phyloP scores from a whole-genome alignment of 2,329 filamentous ascomycete species.

The Botryotinia narcissicola region DNA sequence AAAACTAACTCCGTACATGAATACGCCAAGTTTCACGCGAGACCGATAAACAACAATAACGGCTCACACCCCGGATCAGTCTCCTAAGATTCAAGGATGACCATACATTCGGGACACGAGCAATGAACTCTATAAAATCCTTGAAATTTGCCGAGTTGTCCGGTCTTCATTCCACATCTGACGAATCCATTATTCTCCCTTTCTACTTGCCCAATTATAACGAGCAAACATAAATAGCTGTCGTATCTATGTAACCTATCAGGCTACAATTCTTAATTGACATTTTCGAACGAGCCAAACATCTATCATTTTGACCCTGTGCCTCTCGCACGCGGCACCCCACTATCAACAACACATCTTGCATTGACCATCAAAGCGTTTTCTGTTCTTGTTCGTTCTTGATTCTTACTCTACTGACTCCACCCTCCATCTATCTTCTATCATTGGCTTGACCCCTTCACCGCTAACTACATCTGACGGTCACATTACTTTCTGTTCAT shows the following conservation, averaged over 20 bases:
- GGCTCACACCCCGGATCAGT: neutral
- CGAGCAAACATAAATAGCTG: neutral
- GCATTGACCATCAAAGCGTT: slow-evolving; percentile 24
- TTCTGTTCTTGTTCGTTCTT: slow-evolving; percentile 3
- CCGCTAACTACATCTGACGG: slow-evolving; percentile 27
- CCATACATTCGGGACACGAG: slow-evolving; percentile 17
- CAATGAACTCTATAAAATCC: neutral
- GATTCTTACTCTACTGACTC: neutral
- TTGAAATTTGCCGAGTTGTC: neutral
- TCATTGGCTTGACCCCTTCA: slow-evolving; percentile 23
- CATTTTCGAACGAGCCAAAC: neutral
- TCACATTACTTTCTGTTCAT: slow-evolving; percentile 34
- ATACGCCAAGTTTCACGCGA: neutral
- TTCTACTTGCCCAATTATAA: neutral
- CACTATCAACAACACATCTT: slow-evolving; percentile 30
- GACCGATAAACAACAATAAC: neutral
- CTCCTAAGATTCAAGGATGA: slow-evolving; percentile 4
- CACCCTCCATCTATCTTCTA: neutral
- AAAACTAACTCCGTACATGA: neutral
- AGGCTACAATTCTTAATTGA: neutral
- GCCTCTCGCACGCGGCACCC: slow-evolving; percentile 10
- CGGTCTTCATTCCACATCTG: slow-evolving; percentile 12
- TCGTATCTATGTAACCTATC: neutral
- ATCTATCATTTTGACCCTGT: neutral
- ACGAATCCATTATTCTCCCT: neutral